Evolutionary conservation across 2,329 filamentous ascomycete genomes (phyloP), one percentile per base, ranked within the genome.

Genomic region (Alternaria alternata): DNA sequence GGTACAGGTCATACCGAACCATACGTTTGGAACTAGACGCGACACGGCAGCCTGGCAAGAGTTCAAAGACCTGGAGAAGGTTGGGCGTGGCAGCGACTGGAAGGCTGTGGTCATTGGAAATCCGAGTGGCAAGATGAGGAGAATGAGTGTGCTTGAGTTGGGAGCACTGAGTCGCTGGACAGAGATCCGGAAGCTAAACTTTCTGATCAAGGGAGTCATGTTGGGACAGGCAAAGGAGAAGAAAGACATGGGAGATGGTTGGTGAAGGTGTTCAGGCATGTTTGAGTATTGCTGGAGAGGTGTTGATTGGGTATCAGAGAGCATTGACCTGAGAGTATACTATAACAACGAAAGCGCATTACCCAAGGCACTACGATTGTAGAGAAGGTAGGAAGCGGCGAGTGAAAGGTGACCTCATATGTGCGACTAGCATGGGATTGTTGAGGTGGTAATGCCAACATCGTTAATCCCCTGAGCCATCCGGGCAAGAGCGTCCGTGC

Each of bases 61-160:
- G 51, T 75, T 72, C 44, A 69, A 68, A 22, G 79, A 84, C 63
- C 79, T 84, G 26, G 70, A 68, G 53, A 74, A 72, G 66, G 81
- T 84, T 57, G 69, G 66, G 14, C 61, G 64, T 62, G 82, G 84
- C 43, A 56, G 48, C 24, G 85, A 89, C 47, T 93, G 89, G 90
- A 86, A 86, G 59, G 88, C 91, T 1, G 83, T 89, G 28, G 86
- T 93, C 64, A 87, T 92, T 72, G 90, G 91, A 12, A 90, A 91
- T 71, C 90, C 91, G 12, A 87, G 86, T 44, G 87, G 89, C 47
- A 89, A 88, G 75, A 87, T 85, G 70, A 84, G 91, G 51, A 84
- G 88, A 61, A 88, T 93, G 84, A 92, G 87, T 72, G 75, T 92
- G 24, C 80, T 94, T 16, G 91, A 94, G 75, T 79, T 91, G 59